Percentiles rank a stretch among this genome's conserved stretches.
Evolutionary conservation across 768 basidiomycete species (phyloP).

Genomic region (Termitomyces sp.): DNA sequence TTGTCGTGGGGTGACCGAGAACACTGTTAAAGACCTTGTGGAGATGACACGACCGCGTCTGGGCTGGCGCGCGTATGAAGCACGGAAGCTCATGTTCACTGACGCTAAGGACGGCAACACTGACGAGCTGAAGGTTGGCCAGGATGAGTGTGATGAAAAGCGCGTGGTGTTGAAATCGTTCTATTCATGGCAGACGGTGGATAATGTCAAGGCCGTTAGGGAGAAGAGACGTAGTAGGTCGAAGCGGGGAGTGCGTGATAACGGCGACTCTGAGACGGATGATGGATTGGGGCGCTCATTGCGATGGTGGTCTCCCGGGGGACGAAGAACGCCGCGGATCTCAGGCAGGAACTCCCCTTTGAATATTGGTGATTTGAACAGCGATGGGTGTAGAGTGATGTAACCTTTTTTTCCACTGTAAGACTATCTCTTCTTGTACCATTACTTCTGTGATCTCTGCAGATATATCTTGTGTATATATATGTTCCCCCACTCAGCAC

Average conservation of each 20-base stretch:
- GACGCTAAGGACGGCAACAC: constrained; percentile 64
- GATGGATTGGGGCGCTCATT: constrained; percentile 19
- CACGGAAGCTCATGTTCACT: constrained; percentile 64
- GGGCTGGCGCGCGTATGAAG: constrained; percentile 76
- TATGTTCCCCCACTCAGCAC: background rate
- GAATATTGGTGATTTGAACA: constrained; percentile 41
- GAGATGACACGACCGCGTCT: constrained; percentile 58
- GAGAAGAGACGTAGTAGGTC: constrained; percentile 68
- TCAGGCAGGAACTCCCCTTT: constrained; percentile 51
- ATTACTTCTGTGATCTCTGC: constrained; percentile 13
- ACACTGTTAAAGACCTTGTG: constrained; percentile 57
- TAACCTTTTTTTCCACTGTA: constrained; percentile 26
- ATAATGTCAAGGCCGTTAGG: constrained; percentile 62
- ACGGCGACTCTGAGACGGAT: constrained; percentile 25
- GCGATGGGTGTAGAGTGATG: constrained; percentile 70
- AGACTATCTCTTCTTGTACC: constrained; percentile 10
- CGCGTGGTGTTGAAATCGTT: constrained; percentile 81
- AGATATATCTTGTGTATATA: constrained; percentile 1
- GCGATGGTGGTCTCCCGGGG: constrained; percentile 58
- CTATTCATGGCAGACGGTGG: constrained; percentile 84
- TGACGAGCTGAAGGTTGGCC: constrained; percentile 63
- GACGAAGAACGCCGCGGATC: constrained; percentile 26
- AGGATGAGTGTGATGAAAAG: constrained; percentile 77
- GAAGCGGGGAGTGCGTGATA: constrained; percentile 40
- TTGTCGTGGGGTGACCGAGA: constrained; percentile 68